These are phyloP conservation scores for sorghum (Sorghum bicolor) DNA, from an alignment of 176 grass and related monocot genomes.

Conservation along the genomic window Sorghum_bicolor_NCBIv3 NC_012871.2:73138501-73139000, in stretches of 20 bases:
- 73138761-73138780: background rate
- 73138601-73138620: slow-evolving; percentile 49
- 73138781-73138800: background rate
- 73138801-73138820: background rate
- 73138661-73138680: slow-evolving; percentile 69
- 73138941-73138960: background rate
- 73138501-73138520: slow-evolving; percentile 62
- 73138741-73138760: background rate
- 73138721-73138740: no score
- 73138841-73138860: slow-evolving; percentile 51
- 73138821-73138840: background rate
- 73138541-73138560: slow-evolving; percentile 70
- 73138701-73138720: no score
- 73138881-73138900: slow-evolving; percentile 50
- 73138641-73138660: slow-evolving; percentile 51
- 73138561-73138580: slow-evolving; percentile 54
- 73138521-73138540: slow-evolving; percentile 51
- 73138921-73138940: no score
- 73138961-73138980: background rate
- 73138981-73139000: background rate
- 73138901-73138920: slow-evolving; percentile 32
- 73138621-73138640: slow-evolving; percentile 49
- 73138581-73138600: slow-evolving; percentile 67
- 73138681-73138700: background rate
- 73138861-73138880: slow-evolving; percentile 52